phyloP scores from a whole-genome alignment of 768 basidiomycete genomes.

The Leccinum ochraceum region DNA sequence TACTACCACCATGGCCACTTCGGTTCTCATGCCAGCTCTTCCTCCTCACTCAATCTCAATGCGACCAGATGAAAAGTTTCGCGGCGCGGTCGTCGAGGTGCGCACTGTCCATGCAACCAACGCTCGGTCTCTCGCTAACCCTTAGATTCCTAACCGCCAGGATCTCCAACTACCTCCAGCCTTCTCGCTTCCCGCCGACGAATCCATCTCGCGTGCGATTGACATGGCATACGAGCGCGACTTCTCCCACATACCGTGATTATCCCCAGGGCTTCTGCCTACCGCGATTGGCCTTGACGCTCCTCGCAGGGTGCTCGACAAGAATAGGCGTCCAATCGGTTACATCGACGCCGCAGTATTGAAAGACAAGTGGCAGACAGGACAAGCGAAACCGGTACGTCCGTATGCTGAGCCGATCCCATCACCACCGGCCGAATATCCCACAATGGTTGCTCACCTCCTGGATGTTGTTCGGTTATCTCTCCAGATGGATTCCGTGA shows the following conservation, averaged over 20 bases:
- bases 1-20: slow-evolving; percentile 4
- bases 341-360: slow-evolving; percentile 78
- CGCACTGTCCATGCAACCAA: neutral
- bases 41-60: slow-evolving; percentile 1
- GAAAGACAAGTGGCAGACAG: slow-evolving; percentile 78
- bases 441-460: neutral
- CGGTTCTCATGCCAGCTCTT: slow-evolving; percentile 6
- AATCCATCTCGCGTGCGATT: slow-evolving; percentile 73
- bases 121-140: neutral
- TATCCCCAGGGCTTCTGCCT: slow-evolving; percentile 7
- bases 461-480: neutral
- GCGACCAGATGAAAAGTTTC: slow-evolving; percentile 55
- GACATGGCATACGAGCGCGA: slow-evolving; percentile 92
- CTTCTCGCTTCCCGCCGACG: slow-evolving; percentile 72
- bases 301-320: slow-evolving; percentile 66
- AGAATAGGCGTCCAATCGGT: slow-evolving; percentile 72
- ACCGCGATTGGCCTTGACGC: neutral
- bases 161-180: slow-evolving; percentile 86
- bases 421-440: neutral
- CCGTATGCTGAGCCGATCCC: neutral
- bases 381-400: slow-evolving; percentile 68
- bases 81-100: slow-evolving; percentile 91
- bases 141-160: neutral
- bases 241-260: slow-evolving; percentile 90
- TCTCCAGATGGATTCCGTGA: slow-evolving; percentile 67